Evolutionary conservation across 257 asterid species (phyloP), one percentile per base, ranked within the genome.

Genomic region (Solanum ossicruentum): DNA sequence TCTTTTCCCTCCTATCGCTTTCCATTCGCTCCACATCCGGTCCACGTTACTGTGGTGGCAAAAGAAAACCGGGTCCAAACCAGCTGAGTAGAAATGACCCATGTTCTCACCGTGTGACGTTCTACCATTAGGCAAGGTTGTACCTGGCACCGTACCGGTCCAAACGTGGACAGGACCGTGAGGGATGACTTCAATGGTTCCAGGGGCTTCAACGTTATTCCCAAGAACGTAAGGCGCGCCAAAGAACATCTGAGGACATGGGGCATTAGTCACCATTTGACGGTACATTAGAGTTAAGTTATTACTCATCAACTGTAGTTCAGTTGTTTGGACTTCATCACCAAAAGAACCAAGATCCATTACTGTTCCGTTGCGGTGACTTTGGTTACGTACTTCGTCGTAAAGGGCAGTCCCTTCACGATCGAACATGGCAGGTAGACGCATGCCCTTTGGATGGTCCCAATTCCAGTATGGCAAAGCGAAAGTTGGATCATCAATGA

Each of bases 381-480:
- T 26, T 11, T 13, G 83, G 75, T 85, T 61, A 11, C 90, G 88
- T 23, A 7, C 21, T 41, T 7, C 10, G 55, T 88, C 87, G 73
- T 77, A 85, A 15, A 88, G 86, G 5, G 87, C n/a, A 4, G 88
- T 83, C 2, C 15, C 57, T 70, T 26, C 6, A 7, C 6, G 47
- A 52, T 56, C 67, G 23, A 79, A 84, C 49, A 84, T 47, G 3
- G 66, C 49, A 32, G 87, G 89, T 11, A 87, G 55, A 17, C 39
- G 55, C 89, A 84, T 87, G 8, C 89, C 89, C 10, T 32, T 60
- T 20, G 85, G 80, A 16, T 78, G 47, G 51, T 87, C 82, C 77
- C 77, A 69, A 10, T 69, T 69, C 77, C 77, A 69, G 17, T 16
- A 69, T 17, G 77, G 77, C 16, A 84, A 15, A 32, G 80, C 83